Evolutionary conservation across 2,329 filamentous ascomycete species (phyloP).

Genomic region (Ophiosphaerella herpotricha): DNA sequence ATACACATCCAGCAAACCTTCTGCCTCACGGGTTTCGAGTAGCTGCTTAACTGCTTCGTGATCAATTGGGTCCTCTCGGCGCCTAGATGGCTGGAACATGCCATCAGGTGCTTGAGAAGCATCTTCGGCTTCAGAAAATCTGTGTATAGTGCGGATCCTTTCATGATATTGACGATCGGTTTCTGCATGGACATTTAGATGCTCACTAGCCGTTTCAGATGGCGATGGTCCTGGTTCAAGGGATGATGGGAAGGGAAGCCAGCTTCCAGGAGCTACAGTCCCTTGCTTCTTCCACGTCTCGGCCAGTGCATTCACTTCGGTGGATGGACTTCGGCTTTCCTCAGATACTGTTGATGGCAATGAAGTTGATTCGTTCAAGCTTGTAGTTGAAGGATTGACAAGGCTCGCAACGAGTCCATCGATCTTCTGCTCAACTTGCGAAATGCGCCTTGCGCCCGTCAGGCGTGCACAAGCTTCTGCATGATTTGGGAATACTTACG

Average conservation of each 20-base stretch:
- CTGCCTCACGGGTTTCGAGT: constrained; percentile 30
- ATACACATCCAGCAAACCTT: constrained; percentile 31
- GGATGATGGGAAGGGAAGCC: constrained; percentile 31
- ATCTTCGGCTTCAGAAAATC: constrained; percentile 23
- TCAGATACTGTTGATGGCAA: background rate
- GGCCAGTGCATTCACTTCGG: background rate
- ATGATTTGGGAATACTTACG: constrained; percentile 28
- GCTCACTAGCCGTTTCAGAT: constrained; percentile 8
- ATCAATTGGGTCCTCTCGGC: constrained; percentile 27
- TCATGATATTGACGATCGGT: constrained; percentile 30
- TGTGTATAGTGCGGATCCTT: constrained; percentile 32
- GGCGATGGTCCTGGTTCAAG: constrained; percentile 19
- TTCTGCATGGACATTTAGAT: constrained; percentile 14
- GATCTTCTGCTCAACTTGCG: constrained; percentile 43
- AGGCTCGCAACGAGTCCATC: constrained; percentile 42
- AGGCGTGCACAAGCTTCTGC: background rate
- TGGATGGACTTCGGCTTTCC: background rate
- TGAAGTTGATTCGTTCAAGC: background rate
- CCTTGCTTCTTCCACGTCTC: constrained; percentile 3
- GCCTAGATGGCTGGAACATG: constrained; percentile 20
- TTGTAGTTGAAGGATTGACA: constrained; percentile 13
- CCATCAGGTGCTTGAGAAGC: constrained; percentile 10
- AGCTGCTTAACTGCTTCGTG: constrained; percentile 24
- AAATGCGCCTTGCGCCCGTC: constrained; percentile 32
- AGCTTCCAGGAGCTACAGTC: constrained; percentile 29